These are phyloP conservation scores for Blepharisma stoltei DNA, from an alignment of 73 alveolate genomes.

Conservation along the genomic window DNA sequence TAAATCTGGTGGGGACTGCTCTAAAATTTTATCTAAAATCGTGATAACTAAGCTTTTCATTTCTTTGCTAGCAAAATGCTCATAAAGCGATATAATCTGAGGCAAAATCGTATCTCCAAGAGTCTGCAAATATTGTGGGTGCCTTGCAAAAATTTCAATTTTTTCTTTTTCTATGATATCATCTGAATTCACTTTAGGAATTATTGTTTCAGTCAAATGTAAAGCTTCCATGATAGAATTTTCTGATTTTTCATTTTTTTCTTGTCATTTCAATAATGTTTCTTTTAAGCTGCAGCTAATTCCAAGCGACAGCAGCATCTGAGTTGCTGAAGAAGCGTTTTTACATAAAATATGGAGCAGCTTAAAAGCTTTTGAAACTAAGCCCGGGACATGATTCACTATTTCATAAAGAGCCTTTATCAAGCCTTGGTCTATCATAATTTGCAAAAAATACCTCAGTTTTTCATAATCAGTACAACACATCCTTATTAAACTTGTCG, in stretches of 20 bases:
- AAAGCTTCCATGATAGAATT: background rate
- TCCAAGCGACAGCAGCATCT: no score
- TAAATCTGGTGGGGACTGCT: background rate
- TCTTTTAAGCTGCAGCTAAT: no score
- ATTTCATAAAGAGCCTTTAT: background rate
- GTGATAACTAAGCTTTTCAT: background rate
- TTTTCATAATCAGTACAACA: background rate
- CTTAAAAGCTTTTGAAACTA: background rate
- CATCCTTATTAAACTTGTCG: background rate
- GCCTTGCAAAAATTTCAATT: background rate
- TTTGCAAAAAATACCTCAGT: background rate
- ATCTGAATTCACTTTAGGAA: background rate
- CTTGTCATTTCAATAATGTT: no score
- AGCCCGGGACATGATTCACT: background rate
- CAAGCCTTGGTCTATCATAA: background rate
- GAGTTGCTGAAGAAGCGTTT: background rate
- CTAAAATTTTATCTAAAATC: background rate
- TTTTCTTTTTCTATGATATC: background rate
- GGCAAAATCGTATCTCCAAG: background rate
- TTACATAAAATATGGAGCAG: background rate
- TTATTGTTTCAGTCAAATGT: background rate
- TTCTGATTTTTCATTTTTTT: no score
- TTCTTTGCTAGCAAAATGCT: background rate
- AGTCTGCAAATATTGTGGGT: conserved; percentile 1
- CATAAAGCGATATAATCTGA: background rate